A percentile compares a stretch with the other conserved stretches of the same genome.
These are phyloP conservation scores for Dioscorea zingiberensis DNA, from an alignment of 106 monocot species.

Conservation along the genomic window DNA sequence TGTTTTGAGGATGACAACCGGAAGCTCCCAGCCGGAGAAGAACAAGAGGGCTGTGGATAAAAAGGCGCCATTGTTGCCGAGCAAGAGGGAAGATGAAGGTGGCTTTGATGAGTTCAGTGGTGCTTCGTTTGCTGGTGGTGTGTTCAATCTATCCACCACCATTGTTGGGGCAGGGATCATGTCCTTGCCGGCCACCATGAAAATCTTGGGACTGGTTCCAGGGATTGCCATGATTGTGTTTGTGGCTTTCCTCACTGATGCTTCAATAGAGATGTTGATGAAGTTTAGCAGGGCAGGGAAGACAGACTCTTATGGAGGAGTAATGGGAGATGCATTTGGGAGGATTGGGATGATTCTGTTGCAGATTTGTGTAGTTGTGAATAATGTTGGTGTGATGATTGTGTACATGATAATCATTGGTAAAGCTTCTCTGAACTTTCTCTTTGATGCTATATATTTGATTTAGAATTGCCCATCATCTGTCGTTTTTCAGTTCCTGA, in stretches of 20 bases:
- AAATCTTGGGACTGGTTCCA: conserved; percentile 48
- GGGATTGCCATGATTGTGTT: conserved; percentile 47
- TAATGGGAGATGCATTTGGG: conserved; percentile 73
- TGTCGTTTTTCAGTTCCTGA: too few relatives aligned
- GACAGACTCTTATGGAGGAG: conserved; percentile 37
- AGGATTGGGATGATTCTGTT: conserved; percentile 32
- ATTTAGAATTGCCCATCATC: too few relatives aligned
- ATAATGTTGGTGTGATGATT: conserved; percentile 49
- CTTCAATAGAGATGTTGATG: conserved; percentile 51
- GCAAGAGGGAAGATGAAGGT: conserved; percentile 6
- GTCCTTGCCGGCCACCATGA: conserved; percentile 69
- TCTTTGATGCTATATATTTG: too few relatives aligned
- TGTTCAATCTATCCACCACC: conserved; percentile 67
- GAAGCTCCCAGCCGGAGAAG: too few relatives aligned
- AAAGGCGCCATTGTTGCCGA: conserved; percentile 29
- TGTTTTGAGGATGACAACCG: too few relatives aligned
- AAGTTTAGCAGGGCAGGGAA: conserved; percentile 50
- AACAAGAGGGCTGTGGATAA: too few relatives aligned
- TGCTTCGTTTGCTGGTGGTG: conserved; percentile 51
- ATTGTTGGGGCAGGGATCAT: conserved; percentile 73
- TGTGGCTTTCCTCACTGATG: conserved; percentile 55
- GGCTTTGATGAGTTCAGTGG: conserved; percentile 49
- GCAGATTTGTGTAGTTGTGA: conserved; percentile 54
- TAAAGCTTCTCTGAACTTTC: conserved; percentile 13
- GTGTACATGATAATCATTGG: conserved; percentile 80